Base-by-base conservation (phyloP, 176 grass and related monocot genomes). In the Raddia guianensis region DNA sequence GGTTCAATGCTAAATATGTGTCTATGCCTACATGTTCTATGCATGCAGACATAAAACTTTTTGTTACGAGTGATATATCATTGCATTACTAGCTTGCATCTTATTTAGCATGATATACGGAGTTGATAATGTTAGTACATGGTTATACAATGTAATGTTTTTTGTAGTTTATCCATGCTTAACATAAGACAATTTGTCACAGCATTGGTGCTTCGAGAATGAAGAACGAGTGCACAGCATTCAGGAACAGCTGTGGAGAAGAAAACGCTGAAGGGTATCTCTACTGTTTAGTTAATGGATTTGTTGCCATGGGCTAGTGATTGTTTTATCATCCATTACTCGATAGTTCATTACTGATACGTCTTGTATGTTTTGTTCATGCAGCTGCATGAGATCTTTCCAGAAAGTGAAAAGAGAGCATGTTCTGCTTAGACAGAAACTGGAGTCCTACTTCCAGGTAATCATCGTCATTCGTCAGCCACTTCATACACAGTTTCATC, bases 381-480 rank as follows among this genome's bases (percentile, higher is more conserved):
- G 6, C 86, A 98, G 95, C 37, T 98, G 90, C 77, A 42, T 63
- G 75, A 89, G 61, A 74, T 87, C 92, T 57, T 98, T 93, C 43
- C 95, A 90, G n/a, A 94, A 90, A 77, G 42, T 87, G 67, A 94
- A 97, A 85, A 90, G 87, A 81, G 91, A 94, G 73, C 95, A 97
- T 45, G 75, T 64, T 60, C 20, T 74, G 42, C 72, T 94, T 13
- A 89, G 77, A 49, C 95, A 90, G 73, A 92, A 97, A 72, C 59
- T 94, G 87, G 90, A 92, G 48, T 92, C 92, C 72, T 97, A 97
- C 73, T 97, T 97, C 87, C 90, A 92, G 95, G 91, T 97, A 79
- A 66, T 52, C 44, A 19, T 58, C 44, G 14, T 44, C 2, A 42
- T 33, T 58, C 49, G 14, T 44, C 3, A 42, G 46, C 18, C 64